These are phyloP conservation scores for Naganishia albida DNA, from an alignment of 1,284 basidiomycete genomes.

Conservation along the genomic window DNA sequence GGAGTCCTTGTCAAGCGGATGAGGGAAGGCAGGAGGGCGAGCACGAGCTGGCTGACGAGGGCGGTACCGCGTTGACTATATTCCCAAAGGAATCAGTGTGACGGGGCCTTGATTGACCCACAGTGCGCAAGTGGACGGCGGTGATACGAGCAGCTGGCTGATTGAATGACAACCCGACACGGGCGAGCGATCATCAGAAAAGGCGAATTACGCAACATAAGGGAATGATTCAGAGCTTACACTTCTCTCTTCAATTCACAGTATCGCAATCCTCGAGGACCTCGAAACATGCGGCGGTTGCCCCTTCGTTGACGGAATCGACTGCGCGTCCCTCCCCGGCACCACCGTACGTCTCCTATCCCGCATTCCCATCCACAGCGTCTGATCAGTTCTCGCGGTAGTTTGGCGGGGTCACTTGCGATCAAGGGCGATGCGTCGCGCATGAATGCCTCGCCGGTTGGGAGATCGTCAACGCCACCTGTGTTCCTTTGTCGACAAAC, in stretches of 20 bases:
- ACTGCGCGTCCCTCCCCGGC: conserved; percentile 11
- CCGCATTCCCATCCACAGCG: not conserved
- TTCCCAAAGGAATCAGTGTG: too few relatives aligned
- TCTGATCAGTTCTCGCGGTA: not conserved
- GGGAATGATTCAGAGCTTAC: too few relatives aligned
- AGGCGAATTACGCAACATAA: too few relatives aligned
- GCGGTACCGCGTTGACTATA: too few relatives aligned
- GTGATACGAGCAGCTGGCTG: too few relatives aligned
- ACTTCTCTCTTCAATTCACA: not conserved
- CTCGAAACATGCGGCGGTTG: conserved; percentile 16
- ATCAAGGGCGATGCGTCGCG: conserved; percentile 3
- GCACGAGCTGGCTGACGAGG: too few relatives aligned
- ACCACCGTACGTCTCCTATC: not conserved
- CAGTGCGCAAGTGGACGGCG: too few relatives aligned
- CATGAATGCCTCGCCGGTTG: conserved; percentile 5
- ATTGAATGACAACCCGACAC: too few relatives aligned
- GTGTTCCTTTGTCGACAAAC: not conserved
- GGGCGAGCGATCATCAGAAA: too few relatives aligned
- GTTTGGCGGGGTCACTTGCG: conserved; percentile 16
- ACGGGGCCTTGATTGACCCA: too few relatives aligned
- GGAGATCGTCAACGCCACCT: conserved; percentile 14
- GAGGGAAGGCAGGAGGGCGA: too few relatives aligned
- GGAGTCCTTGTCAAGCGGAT: too few relatives aligned
- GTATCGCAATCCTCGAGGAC: conserved; percentile 13
- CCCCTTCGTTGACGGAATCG: not conserved